These are phyloP conservation scores for Parafenestella ontariensis DNA, from an alignment of 2,329 filamentous ascomycete species.

Conservation along the genomic window DNA sequence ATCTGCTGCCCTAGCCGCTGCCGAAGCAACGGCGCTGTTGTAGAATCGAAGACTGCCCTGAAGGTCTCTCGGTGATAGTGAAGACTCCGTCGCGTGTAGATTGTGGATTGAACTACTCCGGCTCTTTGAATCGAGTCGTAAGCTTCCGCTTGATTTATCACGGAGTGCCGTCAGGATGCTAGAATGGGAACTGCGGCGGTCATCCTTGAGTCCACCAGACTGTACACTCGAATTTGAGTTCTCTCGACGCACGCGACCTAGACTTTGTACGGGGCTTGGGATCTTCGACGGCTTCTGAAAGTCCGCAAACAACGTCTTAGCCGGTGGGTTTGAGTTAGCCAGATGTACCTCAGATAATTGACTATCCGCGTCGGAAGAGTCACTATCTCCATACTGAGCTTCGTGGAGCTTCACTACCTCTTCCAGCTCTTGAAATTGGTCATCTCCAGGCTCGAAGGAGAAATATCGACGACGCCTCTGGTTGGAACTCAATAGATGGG, in stretches of 20 bases:
- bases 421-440: constrained; percentile 34
- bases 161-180: constrained; percentile 41
- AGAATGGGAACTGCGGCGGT: constrained; percentile 36
- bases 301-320: constrained; percentile 13
- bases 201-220: constrained; percentile 30
- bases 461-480: constrained; percentile 45
- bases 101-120: constrained; percentile 29
- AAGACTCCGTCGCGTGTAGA: constrained; percentile 12
- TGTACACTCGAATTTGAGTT: constrained; percentile 48
- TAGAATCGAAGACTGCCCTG: constrained; percentile 26
- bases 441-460: constrained; percentile 55
- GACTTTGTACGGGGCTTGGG: constrained; percentile 50
- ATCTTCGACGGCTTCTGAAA: constrained; percentile 47
- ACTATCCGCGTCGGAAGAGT: constrained; percentile 11
- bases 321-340: not conserved
- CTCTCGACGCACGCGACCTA: constrained; percentile 48
- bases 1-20: constrained; percentile 17
- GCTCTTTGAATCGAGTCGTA: constrained; percentile 17
- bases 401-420: constrained; percentile 15
- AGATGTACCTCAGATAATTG: not conserved
- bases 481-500: constrained; percentile 24
- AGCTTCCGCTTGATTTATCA: constrained; percentile 20
- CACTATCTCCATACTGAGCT: constrained; percentile 4
- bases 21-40: constrained; percentile 29
- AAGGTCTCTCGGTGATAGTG: constrained; percentile 18